These are phyloP conservation scores for Hygrocybe coccinea DNA, from an alignment of 768 basidiomycete species.

Conservation along the genomic window DNA sequence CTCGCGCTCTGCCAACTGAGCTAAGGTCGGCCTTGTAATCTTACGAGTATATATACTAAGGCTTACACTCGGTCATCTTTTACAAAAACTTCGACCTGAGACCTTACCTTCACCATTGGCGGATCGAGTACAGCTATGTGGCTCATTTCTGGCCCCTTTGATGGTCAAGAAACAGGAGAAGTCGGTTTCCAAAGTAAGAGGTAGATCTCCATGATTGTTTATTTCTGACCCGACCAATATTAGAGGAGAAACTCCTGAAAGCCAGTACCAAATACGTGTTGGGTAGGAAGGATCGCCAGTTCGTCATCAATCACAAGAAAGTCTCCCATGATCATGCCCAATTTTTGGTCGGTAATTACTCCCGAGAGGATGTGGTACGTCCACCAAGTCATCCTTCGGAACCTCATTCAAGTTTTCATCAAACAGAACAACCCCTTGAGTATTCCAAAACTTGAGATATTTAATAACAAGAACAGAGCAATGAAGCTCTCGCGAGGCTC, in stretches of 20 bases:
- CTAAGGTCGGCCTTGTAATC: constrained; percentile 39
- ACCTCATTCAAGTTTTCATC: not conserved
- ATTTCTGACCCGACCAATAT: not conserved
- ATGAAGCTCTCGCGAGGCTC: constrained; percentile 41
- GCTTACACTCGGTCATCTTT: too few relatives aligned
- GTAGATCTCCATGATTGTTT: not conserved
- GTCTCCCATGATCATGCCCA: constrained; percentile 59
- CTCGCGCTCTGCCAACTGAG: constrained; percentile 51
- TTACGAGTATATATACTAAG: too few relatives aligned
- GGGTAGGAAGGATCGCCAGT: constrained; percentile 51
- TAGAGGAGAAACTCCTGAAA: constrained; percentile 56
- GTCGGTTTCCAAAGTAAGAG: constrained; percentile 38
- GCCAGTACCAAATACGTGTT: constrained; percentile 49
- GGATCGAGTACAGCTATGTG: constrained; percentile 39
- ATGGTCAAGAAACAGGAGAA: constrained; percentile 35
- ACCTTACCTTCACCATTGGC: not conserved
- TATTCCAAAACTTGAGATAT: constrained; percentile 46
- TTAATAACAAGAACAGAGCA: constrained; percentile 45
- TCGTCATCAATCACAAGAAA: constrained; percentile 55
- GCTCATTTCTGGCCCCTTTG: constrained; percentile 52
- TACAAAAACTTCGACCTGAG: not conserved
- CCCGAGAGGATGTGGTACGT: constrained; percentile 54
- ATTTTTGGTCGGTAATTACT: constrained; percentile 51
- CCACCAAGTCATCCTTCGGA: not conserved
- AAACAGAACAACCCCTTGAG: constrained; percentile 46